Conservation (phyloP, 1,284 basidiomycete species). For the Coniferiporia sulphurascens region DNA sequence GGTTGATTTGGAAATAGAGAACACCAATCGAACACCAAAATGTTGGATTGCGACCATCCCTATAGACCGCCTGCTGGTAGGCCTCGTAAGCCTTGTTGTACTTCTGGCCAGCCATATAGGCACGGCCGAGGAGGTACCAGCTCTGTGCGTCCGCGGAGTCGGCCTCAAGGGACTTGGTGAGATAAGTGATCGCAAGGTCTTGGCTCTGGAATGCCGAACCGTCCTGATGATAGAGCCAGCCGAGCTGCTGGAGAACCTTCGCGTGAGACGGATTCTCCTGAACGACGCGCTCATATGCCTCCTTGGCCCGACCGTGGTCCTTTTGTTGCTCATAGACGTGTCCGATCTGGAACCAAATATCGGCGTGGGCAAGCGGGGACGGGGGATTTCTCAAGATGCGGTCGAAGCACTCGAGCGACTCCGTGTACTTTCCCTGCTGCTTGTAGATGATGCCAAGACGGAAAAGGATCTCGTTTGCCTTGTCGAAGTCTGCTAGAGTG, state of each 20-base stretch:
- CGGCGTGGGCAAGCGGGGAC: conserved; percentile 90
- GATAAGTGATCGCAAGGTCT: conserved; percentile 87
- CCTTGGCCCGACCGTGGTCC: conserved; percentile 85
- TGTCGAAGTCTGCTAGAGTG: conserved; percentile 79
- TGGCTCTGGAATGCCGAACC: conserved; percentile 94
- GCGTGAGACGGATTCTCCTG: conserved; percentile 91
- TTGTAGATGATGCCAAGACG: conserved; percentile 99
- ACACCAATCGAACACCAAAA: conserved; percentile 99
- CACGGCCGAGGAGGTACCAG: conserved; percentile 97
- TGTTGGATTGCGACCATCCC: conserved; percentile 96
- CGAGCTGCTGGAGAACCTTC: conserved; percentile 96
- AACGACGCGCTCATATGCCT: conserved; percentile 96
- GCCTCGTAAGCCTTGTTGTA: conserved; percentile 99
- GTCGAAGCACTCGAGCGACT: conserved; percentile 88
- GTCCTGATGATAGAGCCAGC: conserved; percentile 96
- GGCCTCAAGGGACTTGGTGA: conserved; percentile 94
- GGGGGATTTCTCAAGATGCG: conserved; percentile 95
- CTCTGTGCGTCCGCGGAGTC: conserved; percentile 96
- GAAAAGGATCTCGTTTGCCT: conserved; percentile 98
- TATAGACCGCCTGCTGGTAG: conserved; percentile 98
- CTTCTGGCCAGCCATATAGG: conserved; percentile 98
- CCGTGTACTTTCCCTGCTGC: conserved; percentile 90
- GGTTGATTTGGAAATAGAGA: conserved; percentile 99
- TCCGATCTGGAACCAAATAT: conserved; percentile 99
- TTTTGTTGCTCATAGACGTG: conserved; percentile 98